phyloP scores from a whole-genome alignment of 371 early-diverging fungal genomes.

The Chytridium lagenaria region DNA sequence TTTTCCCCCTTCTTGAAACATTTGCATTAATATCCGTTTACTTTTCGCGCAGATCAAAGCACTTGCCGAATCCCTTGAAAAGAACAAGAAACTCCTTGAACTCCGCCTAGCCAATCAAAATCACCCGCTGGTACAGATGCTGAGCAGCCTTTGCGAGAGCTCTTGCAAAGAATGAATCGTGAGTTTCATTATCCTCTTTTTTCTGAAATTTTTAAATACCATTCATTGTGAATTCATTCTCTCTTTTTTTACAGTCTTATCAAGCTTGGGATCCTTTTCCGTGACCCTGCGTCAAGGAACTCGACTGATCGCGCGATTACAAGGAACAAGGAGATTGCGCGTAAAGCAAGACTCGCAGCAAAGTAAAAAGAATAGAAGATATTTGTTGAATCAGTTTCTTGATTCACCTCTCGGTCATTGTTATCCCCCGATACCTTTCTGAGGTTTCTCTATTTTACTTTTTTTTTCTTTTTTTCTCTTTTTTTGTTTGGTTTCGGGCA shows the following conservation, averaged over 20 bases:
- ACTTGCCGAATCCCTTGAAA: conserved; percentile 42
- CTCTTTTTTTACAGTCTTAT: conserved; percentile 25
- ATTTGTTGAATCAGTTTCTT: neutral
- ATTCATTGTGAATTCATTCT: conserved; percentile 8
- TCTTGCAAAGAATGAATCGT: conserved; percentile 47
- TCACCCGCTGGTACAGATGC: conserved; percentile 51
- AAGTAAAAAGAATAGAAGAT: conserved; percentile 1
- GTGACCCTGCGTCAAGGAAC: conserved; percentile 47
- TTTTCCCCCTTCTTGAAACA: neutral
- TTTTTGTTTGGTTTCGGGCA: neutral
- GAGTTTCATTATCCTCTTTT: neutral
- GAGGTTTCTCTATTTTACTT: neutral
- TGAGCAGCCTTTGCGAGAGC: conserved; percentile 48
- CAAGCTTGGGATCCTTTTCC: conserved; percentile 37
- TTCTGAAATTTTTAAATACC: neutral
- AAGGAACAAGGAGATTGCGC: conserved; percentile 50
- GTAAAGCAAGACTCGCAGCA: conserved; percentile 20
- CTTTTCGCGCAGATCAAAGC: conserved; percentile 51
- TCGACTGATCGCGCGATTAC: conserved; percentile 45
- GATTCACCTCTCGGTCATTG: neutral
- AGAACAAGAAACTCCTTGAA: conserved; percentile 42
- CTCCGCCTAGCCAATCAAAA: conserved; percentile 46
- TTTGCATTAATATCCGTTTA: neutral
- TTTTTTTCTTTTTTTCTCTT: neutral
- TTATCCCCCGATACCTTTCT: neutral